Conservation (phyloP, 257 asterid genomes). For the Fraxinus excelsior region DNA sequence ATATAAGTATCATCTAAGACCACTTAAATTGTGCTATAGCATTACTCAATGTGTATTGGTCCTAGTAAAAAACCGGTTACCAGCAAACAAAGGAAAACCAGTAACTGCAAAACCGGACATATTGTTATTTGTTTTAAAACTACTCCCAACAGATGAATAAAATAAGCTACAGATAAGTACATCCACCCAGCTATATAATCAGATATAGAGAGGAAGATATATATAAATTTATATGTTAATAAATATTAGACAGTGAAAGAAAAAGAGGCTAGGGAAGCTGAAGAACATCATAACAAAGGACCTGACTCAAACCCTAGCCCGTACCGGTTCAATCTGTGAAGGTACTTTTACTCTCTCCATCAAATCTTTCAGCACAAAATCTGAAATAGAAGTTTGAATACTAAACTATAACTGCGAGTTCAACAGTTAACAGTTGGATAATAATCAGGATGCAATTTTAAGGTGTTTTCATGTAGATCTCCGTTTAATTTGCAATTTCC, state of each 20-base stretch:
- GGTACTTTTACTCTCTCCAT: slow-evolving; percentile 20
- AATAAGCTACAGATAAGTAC: neutral
- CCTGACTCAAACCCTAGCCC: slow-evolving; percentile 30
- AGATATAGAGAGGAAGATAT: neutral
- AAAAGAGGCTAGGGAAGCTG: neutral
- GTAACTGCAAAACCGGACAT: neutral
- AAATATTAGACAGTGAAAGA: neutral
- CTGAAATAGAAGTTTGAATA: neutral
- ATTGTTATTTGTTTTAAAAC: slow-evolving; percentile 16
- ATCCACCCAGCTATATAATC: neutral
- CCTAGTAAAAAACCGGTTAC: no score
- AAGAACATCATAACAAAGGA: slow-evolving; percentile 13
- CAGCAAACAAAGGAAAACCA: neutral
- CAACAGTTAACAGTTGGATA: neutral
- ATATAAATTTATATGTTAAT: no score
- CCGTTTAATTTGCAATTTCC: neutral
- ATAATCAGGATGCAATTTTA: neutral
- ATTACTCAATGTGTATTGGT: no score
- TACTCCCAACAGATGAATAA: neutral
- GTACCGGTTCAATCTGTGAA: slow-evolving; percentile 29
- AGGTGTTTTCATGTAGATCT: slow-evolving; percentile 15
- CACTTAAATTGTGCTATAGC: no score
- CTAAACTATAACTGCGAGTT: neutral
- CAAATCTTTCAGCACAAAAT: slow-evolving; percentile 10
- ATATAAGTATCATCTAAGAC: no score